Evolutionary conservation across 1,284 basidiomycete species (phyloP), one percentile per base, ranked within the genome.

Genomic region (Neonothopanus nambi): DNA sequence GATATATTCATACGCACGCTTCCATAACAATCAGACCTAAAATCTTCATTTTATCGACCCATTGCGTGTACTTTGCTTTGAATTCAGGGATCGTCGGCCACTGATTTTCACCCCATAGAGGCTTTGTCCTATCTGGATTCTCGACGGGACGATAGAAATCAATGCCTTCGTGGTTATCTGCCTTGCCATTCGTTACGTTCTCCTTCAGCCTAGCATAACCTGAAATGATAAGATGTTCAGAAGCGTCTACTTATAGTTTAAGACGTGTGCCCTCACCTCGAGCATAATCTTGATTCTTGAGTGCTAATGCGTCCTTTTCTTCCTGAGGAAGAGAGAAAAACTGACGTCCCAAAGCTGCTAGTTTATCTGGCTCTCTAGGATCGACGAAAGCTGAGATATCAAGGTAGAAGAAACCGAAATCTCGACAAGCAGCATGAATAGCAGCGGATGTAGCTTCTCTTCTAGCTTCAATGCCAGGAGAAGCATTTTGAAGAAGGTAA

Each of bases 331-430:
- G 68, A 8, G 67, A 61, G 61, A 95, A 94, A 74, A 95, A 95
- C 56, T 81, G 71, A 18, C 79, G 76, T 2, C 83, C 90, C 2
- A 91, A 74, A 6, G 70, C 66, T 0, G 81, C 69, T 5, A 93
- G 77, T 57, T 87, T 81, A 36, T 85, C 80, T n/a, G 87, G 78
- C 61, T 92, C 87, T 0, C 71, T 64, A 0, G 70, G 68, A 37
- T 82, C 71, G 17, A 84, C 68, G 59, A 77, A 88, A 2, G 76
- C 69, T 8, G 80, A 79, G 39, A 93, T 76, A 53, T 89, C 80
- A 46, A 95, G 75, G 67, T 95, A 95, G 71, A 95, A 93, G 77
- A 95, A 95, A 0, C 92, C 93, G 54, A 84, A 90, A 53, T 89
- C 74, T 17, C 86, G 64, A 64, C 90, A 93, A 12, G 91, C 91